Base-by-base conservation (phyloP, 2,329 filamentous ascomycete genomes). In the Penicillium sp. region DNA sequence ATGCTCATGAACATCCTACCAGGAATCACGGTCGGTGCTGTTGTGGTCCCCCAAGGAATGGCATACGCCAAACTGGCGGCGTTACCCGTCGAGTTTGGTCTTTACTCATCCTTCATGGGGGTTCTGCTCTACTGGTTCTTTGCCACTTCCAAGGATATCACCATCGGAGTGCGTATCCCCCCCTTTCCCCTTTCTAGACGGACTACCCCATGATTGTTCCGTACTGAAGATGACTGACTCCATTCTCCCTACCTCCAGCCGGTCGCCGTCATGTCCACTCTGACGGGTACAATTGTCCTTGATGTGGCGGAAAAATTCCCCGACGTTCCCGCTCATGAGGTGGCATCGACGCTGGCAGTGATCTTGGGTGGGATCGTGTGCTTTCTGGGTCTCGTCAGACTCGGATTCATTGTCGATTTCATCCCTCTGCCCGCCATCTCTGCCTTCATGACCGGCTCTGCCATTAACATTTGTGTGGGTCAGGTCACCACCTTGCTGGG, bases 81-180 rank as follows among this genome's bases (percentile, higher is more conserved):
- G 53, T 77, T 97, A 12, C 78, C 81, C 1, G 81, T 86, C 8
- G 78, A 97, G 65, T 97, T 84, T 63, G 91, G 91, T 46, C 79
- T 97, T 0, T 95, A 95, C 70, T 93, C 91, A 0, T 96, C 91
- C 0, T 97, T 98, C 65, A 93, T 96, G 79, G 93, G 91, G 44
- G 90, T 95, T 18, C 68, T 95, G 54, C 77, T 95, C 52, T 98
- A 98, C 71, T 97, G 91, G 91, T 87, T 96, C 64, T 97, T 98
- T 63, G 93, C 90, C 35, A 98, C 93, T 0, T 96, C 91, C 13
- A 98, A 97, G 66, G 91, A 98, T 69, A 97, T 97, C 64, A 96
- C 91, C 8, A 39, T 43, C 55, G 29, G 57, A n/a, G 55, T 58
- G 33, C 50, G 53, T 55, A 26, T 29, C 7, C 9, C 18, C 11